Evolutionary conservation across 1,139 yeast genomes (phyloP), one percentile per base, ranked within the genome.

Genomic region (Debaryomyces psychrophilus): DNA sequence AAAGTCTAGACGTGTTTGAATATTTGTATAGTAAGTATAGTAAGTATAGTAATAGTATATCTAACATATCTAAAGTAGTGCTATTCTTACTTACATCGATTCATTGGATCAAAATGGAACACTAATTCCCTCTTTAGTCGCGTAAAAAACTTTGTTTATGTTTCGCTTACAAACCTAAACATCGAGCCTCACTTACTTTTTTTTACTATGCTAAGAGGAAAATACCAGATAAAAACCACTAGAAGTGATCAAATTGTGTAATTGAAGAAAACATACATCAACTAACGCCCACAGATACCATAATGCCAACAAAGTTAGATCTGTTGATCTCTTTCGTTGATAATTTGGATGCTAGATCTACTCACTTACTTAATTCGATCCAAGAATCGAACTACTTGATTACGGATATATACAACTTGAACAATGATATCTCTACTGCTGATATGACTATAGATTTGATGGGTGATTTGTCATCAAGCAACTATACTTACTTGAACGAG

Each of bases 371-470:
- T 8, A 49, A 50, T 15, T 49, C 62, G n/a, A 57, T 63, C 34
- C 46, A 58, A 11, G 63, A 64, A 27, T 62, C 70, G 38, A 52
- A 56, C 37, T 40, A 45, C 22, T 50, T 66, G 31, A 53, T 69
- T 8, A 49, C 61, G 26, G 52, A 54, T 20, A 60, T 72, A 22
- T 44, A 55, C 31, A 46, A 49, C 15, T 43, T 59, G 36, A 60
- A 64, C 47, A 55, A 58, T 34, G 49, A 56, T n/a, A 59, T 70
- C 31, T 50, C 64, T 4, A 45, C 56, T 3, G 54, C 63, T n/a
- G 77, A 74, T 49, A 45, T 59, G 12, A 57, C 60, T 26, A 66
- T 73, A 31, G 74, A 68, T 44, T 59, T 60, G n/a, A 57, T 68
- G 31, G 54, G 60, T 29, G 58, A 59, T 17, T 49, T 62, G 31